Conservation (phyloP, 73 alveolate species). For the Urostyla sp. region DNA sequence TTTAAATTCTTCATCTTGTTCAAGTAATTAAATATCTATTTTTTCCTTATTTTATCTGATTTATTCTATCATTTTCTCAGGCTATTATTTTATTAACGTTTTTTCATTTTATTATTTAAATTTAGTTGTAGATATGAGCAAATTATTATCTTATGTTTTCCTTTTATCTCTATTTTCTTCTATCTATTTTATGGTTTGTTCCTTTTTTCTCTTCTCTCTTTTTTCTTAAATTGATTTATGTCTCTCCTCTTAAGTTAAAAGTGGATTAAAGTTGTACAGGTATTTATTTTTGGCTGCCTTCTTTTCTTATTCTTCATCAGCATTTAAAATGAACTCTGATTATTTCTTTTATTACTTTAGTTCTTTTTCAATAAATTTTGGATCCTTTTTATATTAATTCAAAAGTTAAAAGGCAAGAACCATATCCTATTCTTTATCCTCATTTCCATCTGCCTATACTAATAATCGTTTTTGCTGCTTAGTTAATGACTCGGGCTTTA, state of each 20-base stretch:
- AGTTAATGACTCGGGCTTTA: not conserved
- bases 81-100: not conserved
- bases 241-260: slow-evolving; percentile 36
- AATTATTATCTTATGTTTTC: slow-evolving; percentile 7
- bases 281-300: slow-evolving; percentile 1
- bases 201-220: slow-evolving; percentile 41
- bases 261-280: slow-evolving; percentile 21
- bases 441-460: not conserved
- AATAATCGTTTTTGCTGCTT: slow-evolving; percentile 4
- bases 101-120: not conserved
- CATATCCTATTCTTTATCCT: slow-evolving; percentile 27
- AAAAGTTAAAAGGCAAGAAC: slow-evolving; percentile 29
- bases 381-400: slow-evolving; percentile 41
- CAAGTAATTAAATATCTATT: not conserved
- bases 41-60: not conserved
- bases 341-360: slow-evolving; percentile 4
- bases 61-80: not conserved
- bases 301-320: not conserved
- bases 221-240: slow-evolving; percentile 33
- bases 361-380: slow-evolving; percentile 30
- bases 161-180: slow-evolving; percentile 28
- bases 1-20: not conserved
- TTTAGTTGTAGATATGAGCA: not conserved
- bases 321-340: not conserved
- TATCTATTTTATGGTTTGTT: slow-evolving; percentile 10